Evolutionary conservation across 495 filamentous ascomycete genomes (phyloP).

Genomic region (Parmelia sp.): DNA sequence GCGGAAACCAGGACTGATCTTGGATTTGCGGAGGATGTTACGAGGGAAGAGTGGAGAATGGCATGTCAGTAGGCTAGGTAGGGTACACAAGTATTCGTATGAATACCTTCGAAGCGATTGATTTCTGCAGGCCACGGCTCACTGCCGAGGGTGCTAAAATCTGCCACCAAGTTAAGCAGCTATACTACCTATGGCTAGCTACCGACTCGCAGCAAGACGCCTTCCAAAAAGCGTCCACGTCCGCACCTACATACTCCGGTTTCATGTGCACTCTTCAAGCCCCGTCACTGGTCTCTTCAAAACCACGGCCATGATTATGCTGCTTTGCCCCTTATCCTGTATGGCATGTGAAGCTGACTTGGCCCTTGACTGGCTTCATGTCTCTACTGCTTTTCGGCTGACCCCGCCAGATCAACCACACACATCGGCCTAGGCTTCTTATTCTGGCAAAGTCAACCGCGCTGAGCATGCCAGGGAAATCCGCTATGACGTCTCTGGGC

Average conservation of each 20-base stretch:
- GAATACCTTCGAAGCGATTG: no score
- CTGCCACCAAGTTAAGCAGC: no score
- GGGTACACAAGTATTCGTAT: no score
- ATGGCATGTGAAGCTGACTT: conserved; percentile 1
- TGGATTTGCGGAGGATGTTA: no score
- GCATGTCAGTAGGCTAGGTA: no score
- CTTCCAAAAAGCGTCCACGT: background rate
- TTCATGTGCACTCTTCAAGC: conserved; percentile 6
- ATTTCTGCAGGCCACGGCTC: no score
- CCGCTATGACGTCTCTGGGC: conserved; percentile 3
- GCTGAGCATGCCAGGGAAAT: background rate
- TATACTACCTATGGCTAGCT: no score
- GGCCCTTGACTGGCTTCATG: conserved; percentile 11
- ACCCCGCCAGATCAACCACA: background rate
- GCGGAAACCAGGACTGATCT: no score
- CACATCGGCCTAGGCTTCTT: background rate
- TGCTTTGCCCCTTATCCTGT: background rate
- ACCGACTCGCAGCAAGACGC: no score
- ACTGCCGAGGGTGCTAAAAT: no score
- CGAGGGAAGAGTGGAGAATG: no score
- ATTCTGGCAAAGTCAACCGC: conserved; percentile 7
- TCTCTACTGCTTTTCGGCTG: background rate
- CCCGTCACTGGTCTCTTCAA: background rate
- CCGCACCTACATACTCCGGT: background rate
- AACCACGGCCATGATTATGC: background rate